phyloP scores from a whole-genome alignment of 2,329 filamentous ascomycete genomes.

The Aureobasidium lini region DNA sequence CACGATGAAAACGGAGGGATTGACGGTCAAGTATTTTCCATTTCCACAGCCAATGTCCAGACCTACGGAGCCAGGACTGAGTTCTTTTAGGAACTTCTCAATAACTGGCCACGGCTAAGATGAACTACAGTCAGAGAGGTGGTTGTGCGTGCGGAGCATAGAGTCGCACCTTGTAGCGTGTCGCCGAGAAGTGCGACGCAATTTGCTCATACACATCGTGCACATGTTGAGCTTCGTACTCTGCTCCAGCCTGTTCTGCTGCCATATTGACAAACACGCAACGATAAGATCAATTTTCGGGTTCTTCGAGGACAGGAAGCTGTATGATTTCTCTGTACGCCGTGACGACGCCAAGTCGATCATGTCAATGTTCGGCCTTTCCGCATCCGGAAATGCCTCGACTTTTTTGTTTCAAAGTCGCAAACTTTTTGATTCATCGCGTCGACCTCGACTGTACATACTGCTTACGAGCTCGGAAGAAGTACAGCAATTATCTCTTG shows the following conservation, averaged over 20 bases:
- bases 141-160: neutral
- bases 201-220: constrained; percentile 88
- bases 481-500: neutral
- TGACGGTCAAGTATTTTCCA: constrained; percentile 85
- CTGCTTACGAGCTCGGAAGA: neutral
- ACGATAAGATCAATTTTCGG: neutral
- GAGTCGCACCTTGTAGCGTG: constrained; percentile 57
- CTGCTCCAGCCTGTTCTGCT: neutral
- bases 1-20: constrained; percentile 68
- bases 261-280: neutral
- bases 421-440: constrained; percentile 8
- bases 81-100: constrained; percentile 62
- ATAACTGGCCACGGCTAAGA: constrained; percentile 83
- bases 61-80: constrained; percentile 65
- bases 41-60: constrained; percentile 94
- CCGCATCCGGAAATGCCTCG: constrained; percentile 2
- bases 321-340: neutral
- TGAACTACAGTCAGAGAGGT: constrained; percentile 20
- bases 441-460: neutral
- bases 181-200: constrained; percentile 75
- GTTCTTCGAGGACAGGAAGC: neutral
- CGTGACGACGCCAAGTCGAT: constrained; percentile 9
- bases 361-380: neutral
- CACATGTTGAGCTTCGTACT: constrained; percentile 79
- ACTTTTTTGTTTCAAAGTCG: constrained; percentile 1